Base-by-base conservation (phyloP, 2,329 filamentous ascomycete species). In the Anthostomella pinea region DNA sequence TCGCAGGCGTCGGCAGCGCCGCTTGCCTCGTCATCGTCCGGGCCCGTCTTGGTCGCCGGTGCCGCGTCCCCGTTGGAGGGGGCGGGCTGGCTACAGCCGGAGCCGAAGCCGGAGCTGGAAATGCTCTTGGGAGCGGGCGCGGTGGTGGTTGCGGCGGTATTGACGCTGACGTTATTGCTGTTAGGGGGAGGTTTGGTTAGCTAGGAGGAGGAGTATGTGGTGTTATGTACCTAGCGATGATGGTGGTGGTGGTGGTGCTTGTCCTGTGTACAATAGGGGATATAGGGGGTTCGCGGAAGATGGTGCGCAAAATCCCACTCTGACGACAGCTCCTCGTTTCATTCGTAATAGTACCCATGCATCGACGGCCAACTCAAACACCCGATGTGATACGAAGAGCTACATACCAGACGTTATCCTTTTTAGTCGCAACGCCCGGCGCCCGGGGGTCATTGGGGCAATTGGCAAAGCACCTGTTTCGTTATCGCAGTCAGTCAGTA, bases 381-480 rank as follows among this genome's bases (percentile, higher is more conserved):
- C n/a, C n/a, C n/a, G 17, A 35, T 14, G 11, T 26, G 18, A 11
- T 18, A 24, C 4, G 11, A 40, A 22, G 13, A 18, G n/a, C 18
- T 10, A 45, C 51, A 38, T 36, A 59, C 56, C 58, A 60, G 46
- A 59, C 56, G 7, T 48, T 40, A 14, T 56, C 39, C 41, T 54
- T 54, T 41, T 48, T 18, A 21, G 49, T 50, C 13, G 45, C 39
- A 34, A 50, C 38, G 25, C 42, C 44, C 13, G 53, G 33, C 8
- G 30, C 20, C 8, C 55, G 48, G 33, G 63, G 44, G 51, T 72
- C 67, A 46, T 65, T 59, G 34, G 78, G 77, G 65, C 80, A 83
- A 67, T 79, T 78, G 67, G 75, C 73, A 66, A 79, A 82, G 72
- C 79, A 83, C 20, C 69, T 72, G 40, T 41, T 20, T 22, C 14